Conservation (phyloP, 1,284 basidiomycete genomes). For the Papiliotrema laurentii region DNA sequence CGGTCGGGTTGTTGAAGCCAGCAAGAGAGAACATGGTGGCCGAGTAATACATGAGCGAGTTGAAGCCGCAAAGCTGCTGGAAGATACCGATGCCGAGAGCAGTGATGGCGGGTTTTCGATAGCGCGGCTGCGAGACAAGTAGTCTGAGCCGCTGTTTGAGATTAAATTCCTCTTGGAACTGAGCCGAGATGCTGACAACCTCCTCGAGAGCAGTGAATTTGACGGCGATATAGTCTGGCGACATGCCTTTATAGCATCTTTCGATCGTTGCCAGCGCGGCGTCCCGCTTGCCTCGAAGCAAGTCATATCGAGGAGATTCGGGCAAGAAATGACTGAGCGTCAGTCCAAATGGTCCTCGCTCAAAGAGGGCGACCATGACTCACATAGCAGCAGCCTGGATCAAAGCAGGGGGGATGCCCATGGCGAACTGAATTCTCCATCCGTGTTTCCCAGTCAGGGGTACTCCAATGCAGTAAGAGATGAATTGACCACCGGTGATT, state of each 20-base stretch:
- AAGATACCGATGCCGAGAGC: constrained; percentile 50
- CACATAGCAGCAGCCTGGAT: constrained; percentile 28
- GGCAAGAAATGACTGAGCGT: constrained; percentile 33
- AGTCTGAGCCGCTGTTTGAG: constrained; percentile 57
- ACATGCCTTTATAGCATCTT: constrained; percentile 29
- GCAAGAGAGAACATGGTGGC: constrained; percentile 40
- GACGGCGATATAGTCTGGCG: constrained; percentile 37
- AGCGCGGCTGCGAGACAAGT: constrained; percentile 58
- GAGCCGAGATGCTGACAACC: constrained; percentile 27
- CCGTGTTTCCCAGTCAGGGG: constrained; percentile 24
- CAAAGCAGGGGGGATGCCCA: constrained; percentile 42
- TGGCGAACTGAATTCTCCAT: constrained; percentile 47
- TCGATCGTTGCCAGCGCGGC: constrained; percentile 31
- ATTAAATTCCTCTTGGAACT: constrained; percentile 40
- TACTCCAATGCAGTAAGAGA: constrained; percentile 40
- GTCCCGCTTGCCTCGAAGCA: constrained; percentile 30
- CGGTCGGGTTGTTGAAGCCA: constrained; percentile 43
- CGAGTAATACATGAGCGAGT: constrained; percentile 45
- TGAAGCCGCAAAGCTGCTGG: constrained; percentile 54
- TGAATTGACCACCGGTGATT: constrained; percentile 48
- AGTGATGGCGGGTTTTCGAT: constrained; percentile 65
- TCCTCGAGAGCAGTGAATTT: constrained; percentile 42
- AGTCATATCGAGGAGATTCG: constrained; percentile 44
- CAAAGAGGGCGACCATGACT: no score
- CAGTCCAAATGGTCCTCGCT: no score